Conservation (phyloP, 192 early-diverging fungal genomes). For the Coemansia sp. region DNA sequence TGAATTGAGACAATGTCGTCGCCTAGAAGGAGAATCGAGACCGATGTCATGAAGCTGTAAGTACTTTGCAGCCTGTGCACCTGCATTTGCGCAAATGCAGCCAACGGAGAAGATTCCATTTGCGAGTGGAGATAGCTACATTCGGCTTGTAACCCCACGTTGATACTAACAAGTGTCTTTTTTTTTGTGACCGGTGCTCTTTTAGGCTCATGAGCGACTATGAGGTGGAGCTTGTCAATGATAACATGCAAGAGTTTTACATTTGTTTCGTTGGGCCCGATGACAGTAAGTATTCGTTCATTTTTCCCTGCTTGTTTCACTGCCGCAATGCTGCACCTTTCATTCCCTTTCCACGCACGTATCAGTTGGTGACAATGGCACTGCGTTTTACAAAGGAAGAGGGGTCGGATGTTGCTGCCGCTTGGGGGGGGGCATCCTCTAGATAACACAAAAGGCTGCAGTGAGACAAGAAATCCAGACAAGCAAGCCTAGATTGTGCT, state of each 20-base stretch:
- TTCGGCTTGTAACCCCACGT: neutral
- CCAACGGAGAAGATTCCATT: neutral
- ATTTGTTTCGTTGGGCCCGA: conserved; percentile 89
- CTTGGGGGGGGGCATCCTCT: too few relatives aligned
- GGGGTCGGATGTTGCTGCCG: neutral
- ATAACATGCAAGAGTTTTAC: conserved; percentile 99
- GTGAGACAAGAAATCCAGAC: conserved; percentile 1
- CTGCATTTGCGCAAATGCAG: neutral
- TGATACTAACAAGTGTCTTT: neutral
- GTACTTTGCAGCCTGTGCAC: conserved; percentile 10
- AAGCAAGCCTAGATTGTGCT: neutral
- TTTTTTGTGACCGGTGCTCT: neutral
- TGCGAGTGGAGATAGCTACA: too few relatives aligned
- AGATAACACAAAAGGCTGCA: too few relatives aligned
- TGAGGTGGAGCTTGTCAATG: conserved; percentile 96
- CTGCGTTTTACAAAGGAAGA: neutral
- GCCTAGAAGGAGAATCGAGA: conserved; percentile 92
- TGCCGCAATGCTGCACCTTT: neutral
- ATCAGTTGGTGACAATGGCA: neutral
- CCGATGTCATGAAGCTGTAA: conserved; percentile 98
- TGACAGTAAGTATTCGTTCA: conserved; percentile 71
- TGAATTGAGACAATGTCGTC: conserved; percentile 68
- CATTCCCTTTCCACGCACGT: neutral
- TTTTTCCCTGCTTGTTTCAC: neutral
- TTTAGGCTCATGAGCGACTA: conserved; percentile 98